phyloP scores from a whole-genome alignment of 768 basidiomycete species.

The Mycena metata region DNA sequence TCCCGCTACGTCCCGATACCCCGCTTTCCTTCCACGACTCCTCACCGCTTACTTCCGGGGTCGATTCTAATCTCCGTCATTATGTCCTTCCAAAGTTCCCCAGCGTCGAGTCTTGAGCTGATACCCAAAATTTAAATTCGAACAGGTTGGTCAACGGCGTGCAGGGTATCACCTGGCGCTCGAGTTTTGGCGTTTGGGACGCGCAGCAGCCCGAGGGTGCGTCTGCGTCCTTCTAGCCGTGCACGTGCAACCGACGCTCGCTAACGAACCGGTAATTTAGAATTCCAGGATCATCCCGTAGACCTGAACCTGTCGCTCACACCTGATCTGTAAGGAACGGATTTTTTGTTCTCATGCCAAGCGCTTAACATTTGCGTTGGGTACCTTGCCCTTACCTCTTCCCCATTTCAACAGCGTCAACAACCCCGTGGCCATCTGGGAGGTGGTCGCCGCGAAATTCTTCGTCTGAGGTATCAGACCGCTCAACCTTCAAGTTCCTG shows the following conservation, averaged over 20 bases:
- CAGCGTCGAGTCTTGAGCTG: background rate
- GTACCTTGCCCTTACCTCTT: no score
- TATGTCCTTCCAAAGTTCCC: background rate
- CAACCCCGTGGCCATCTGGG: no score
- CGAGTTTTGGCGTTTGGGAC: slow-evolving; percentile 68
- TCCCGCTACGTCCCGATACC: background rate
- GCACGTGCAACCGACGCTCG: background rate
- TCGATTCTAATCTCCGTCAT: slow-evolving; percentile 27
- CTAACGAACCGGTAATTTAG: slow-evolving; percentile 42
- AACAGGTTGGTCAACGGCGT: slow-evolving; percentile 30
- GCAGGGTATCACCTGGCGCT: slow-evolving; percentile 69
- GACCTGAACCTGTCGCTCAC: slow-evolving; percentile 65
- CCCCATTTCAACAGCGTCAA: slow-evolving; percentile 59
- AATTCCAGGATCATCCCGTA: slow-evolving; percentile 71
- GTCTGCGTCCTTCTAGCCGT: background rate
- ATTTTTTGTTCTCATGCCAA: no score
- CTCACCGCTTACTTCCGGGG: slow-evolving; percentile 23
- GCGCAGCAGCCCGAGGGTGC: slow-evolving; percentile 67
- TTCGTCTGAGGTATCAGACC: slow-evolving; percentile 22
- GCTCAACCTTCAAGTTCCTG: background rate
- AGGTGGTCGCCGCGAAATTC: no score
- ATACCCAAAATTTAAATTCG: slow-evolving; percentile 15
- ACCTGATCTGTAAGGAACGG: slow-evolving; percentile 53
- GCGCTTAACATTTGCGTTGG: background rate
- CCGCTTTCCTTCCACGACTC: slow-evolving; percentile 14